These are phyloP conservation scores for Rhizopus sp. DNA, from an alignment of 371 early-diverging fungal species.

Conservation along the genomic window DNA sequence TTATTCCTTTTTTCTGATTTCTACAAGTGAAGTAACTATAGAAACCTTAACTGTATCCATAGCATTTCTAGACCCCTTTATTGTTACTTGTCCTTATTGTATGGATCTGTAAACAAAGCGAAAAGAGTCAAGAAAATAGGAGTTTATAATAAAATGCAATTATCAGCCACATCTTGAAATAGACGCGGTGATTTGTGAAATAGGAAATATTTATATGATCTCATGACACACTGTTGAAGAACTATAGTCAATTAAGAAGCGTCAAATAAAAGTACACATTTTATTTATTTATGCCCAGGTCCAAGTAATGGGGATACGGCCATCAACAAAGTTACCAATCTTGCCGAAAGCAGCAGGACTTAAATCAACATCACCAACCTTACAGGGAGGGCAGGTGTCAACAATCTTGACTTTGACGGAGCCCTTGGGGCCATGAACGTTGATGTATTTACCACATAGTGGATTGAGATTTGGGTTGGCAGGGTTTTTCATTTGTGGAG, in stretches of 20 bases:
- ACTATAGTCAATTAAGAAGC: background rate
- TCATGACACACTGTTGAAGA: no score
- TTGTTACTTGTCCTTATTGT: no score
- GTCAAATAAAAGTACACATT: background rate
- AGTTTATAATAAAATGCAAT: no score
- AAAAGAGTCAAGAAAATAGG: no score
- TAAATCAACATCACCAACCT: constrained; percentile 43
- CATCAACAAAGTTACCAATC: constrained; percentile 43
- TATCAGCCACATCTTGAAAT: no score
- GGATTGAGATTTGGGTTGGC: constrained; percentile 44
- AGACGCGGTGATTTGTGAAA: no score
- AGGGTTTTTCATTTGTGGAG: constrained; percentile 42
- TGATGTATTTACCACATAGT: constrained; percentile 33
- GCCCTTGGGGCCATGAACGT: constrained; percentile 43
- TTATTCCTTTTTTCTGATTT: no score
- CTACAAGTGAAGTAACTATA: no score
- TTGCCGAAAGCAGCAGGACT: constrained; percentile 53
- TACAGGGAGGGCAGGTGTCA: constrained; percentile 43
- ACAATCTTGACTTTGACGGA: constrained; percentile 39
- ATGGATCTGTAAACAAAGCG: no score
- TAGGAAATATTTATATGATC: no score
- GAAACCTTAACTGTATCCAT: no score
- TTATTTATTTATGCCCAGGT: constrained; percentile 27
- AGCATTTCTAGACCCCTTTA: no score
- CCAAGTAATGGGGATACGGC: constrained; percentile 55